phyloP scores from a whole-genome alignment of 2,329 filamentous ascomycete genomes.

The Aspergillus alliaceus region DNA sequence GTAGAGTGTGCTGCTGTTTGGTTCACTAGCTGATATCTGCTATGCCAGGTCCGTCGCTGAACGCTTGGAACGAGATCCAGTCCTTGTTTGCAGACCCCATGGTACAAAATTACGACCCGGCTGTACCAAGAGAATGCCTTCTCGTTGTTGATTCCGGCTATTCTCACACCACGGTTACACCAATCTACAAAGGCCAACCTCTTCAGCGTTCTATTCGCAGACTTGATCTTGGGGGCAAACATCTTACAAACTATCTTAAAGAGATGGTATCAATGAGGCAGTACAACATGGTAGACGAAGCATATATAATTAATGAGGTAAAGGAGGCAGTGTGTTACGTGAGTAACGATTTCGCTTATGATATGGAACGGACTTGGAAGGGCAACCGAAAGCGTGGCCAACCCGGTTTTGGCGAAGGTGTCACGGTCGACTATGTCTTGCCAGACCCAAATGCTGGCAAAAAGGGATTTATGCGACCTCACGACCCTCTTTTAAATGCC shows the following conservation, averaged over 20 bases:
- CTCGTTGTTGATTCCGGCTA: conserved; percentile 90
- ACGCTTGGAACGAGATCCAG: conserved; percentile 79
- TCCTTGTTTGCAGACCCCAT: conserved; percentile 63
- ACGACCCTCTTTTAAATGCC: conserved; percentile 67
- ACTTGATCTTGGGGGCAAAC: conserved; percentile 87
- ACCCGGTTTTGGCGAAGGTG: conserved; percentile 35
- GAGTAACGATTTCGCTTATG: conserved; percentile 69
- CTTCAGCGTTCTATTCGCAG: conserved; percentile 79
- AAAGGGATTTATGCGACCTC: conserved; percentile 72
- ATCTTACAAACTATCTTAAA: conserved; percentile 89
- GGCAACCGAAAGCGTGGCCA: conserved; percentile 55
- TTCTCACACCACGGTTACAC: conserved; percentile 88
- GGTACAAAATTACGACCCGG: conserved; percentile 40
- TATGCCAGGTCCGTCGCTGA: conserved; percentile 65
- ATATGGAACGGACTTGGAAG: conserved; percentile 85
- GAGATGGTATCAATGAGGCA: conserved; percentile 86
- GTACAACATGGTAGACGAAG: conserved; percentile 94
- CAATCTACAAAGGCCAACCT: conserved; percentile 76
- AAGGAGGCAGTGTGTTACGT: conserved; percentile 90
- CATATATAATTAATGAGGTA: conserved; percentile 90
- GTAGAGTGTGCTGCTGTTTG: not conserved
- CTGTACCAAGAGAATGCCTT: conserved; percentile 72
- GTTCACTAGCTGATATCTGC: not conserved
- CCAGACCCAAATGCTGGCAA: conserved; percentile 70
- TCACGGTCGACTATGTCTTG: conserved; percentile 88